These are phyloP conservation scores for Nelumbo lutea DNA, from an alignment of 164 flowering plant genomes.

Conservation along the genomic window DNA sequence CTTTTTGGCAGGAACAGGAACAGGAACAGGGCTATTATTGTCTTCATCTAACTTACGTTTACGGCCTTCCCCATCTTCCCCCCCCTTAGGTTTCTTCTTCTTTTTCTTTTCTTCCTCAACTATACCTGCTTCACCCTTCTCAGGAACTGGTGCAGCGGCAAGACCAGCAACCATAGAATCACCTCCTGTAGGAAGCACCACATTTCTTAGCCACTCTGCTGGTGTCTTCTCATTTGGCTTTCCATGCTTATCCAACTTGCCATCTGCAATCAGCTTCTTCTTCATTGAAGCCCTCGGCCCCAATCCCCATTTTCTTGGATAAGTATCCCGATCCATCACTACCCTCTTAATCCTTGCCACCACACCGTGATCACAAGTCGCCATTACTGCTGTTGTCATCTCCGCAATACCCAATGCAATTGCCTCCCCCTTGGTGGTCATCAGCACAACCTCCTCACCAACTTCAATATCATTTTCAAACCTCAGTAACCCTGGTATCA, in stretches of 20 bases:
- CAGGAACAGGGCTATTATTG: constrained; percentile 26
- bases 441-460: constrained; percentile 71
- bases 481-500: constrained; percentile 80
- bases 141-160: constrained; percentile 36
- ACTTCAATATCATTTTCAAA: constrained; percentile 71
- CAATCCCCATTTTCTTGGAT: constrained; percentile 81
- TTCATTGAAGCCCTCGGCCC: constrained; percentile 81
- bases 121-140: constrained; percentile 8
- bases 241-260: constrained; percentile 64
- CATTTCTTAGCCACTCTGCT: constrained; percentile 62
- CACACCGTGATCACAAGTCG: constrained; percentile 77
- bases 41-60: constrained; percentile 41
- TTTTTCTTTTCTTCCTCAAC: constrained; percentile 29
- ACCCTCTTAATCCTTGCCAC: constrained; percentile 86
- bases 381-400: constrained; percentile 86
- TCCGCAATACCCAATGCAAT: constrained; percentile 76
- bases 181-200: constrained; percentile 58
- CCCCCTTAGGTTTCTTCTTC: constrained; percentile 26
- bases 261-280: constrained; percentile 64
- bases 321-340: constrained; percentile 82
- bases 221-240: constrained; percentile 74
- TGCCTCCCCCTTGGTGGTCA: constrained; percentile 84
- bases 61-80: constrained; percentile 27
- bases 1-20: constrained; percentile 30
- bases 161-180: constrained; percentile 54